phyloP scores from a whole-genome alignment of 495 filamentous ascomycete genomes.

The Neurospora sp. region DNA sequence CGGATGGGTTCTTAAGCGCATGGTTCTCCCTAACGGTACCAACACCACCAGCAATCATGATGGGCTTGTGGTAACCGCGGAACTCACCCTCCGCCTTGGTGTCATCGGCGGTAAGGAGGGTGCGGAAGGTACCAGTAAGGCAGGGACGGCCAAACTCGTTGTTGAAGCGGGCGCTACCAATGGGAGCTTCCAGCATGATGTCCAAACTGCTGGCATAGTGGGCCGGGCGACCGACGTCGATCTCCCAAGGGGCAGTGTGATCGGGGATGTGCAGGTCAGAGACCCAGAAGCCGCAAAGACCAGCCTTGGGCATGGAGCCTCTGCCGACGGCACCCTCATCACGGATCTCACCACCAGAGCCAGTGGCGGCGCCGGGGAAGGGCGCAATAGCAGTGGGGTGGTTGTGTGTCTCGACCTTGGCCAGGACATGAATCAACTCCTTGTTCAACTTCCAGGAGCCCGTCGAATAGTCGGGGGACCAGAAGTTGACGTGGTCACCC shows the following conservation, averaged over 20 bases:
- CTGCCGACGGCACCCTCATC: constrained; percentile 92
- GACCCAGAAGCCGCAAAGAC: constrained; percentile 85
- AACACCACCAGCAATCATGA: constrained; percentile 96
- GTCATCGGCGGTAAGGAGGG: constrained; percentile 57
- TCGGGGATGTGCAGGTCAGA: constrained; percentile 86
- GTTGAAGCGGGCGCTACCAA: constrained; percentile 90
- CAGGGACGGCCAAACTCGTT: constrained; percentile 97
- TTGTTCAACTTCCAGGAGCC: constrained; percentile 82
- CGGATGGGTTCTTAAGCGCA: constrained; percentile 67
- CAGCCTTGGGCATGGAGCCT: constrained; percentile 88
- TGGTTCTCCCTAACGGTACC: constrained; percentile 93
- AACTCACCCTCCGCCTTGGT: constrained; percentile 44
- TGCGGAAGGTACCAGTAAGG: constrained; percentile 82
- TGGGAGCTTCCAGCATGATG: constrained; percentile 94
- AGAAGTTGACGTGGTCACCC: constrained; percentile 63
- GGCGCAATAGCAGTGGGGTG: constrained; percentile 92
- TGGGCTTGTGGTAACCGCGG: constrained; percentile 94
- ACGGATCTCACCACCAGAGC: constrained; percentile 87
- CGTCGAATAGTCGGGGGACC: constrained; percentile 76
- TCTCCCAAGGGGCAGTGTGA: constrained; percentile 74
- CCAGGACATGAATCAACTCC: constrained; percentile 79
- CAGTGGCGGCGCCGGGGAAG: constrained; percentile 79
- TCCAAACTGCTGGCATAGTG: constrained; percentile 90
- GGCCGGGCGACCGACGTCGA: constrained; percentile 76
- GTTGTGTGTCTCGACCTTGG: constrained; percentile 96